Base-by-base conservation (phyloP, 768 basidiomycete species). In the Termitomyces sp. region DNA sequence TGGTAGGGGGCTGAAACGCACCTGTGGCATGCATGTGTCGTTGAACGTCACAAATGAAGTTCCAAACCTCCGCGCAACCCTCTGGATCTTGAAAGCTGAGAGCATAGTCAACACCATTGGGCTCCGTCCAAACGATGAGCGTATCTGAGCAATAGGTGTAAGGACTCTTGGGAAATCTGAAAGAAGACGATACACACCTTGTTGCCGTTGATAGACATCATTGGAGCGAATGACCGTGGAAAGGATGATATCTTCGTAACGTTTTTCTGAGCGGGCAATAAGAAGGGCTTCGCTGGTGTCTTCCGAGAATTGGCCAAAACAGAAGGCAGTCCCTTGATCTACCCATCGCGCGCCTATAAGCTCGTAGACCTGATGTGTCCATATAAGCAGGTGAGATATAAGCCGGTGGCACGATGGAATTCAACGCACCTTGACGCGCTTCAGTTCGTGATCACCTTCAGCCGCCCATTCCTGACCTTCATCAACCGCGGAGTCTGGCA, bases 71-170 rank as follows among this genome's bases (percentile, higher is more conserved):
- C 32, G 85, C 79, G 62, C 96, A 99, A 30, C 95, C 97, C 58
- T 93, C 91, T 0, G 91, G 83, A 63, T 98, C 96, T 66, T 98
- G 96, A 63, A 99, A 99, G 63, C 93, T 96, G 51, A 99, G 77
- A 2, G 96, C 96, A 66, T 97, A 95, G 70, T 99, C 97, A 37
- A 89, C 84, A 28, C 92, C 91, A 59, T 91, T 88, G 1, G 92
- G 90, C 68, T 98, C 96, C 3, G 96, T 98, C 97, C 97, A 99
- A 19, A 98, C 96, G 62, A 99, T 98, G 46, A 99, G 80, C 12
- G 97, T 99, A 66, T 98, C 96, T 95, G 71, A 30, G 22, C 30
- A 49, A 58, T 15, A 41, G 54, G 51, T 37, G 41, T 52, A 22
- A 57, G 35, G 24, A 34, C 22, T n/a, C n/a, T 57, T 26, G 17